Conservation (phyloP, 1,284 basidiomycete species). For the Trichosporon sp. region DNA sequence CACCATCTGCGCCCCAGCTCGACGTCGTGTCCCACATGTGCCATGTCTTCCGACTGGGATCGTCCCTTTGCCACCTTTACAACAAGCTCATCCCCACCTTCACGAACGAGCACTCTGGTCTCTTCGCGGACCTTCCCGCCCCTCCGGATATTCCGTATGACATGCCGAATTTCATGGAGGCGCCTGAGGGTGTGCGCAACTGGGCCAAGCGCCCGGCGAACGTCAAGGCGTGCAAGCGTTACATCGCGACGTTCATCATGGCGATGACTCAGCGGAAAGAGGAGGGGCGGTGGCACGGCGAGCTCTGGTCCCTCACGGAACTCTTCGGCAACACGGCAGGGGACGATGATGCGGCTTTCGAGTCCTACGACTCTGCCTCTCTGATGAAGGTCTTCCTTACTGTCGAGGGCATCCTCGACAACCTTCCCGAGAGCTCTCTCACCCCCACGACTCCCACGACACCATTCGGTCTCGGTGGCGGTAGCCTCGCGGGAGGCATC, state of each 20-base stretch:
- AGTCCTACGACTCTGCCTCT: constrained; percentile 60
- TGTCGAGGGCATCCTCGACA: constrained; percentile 82
- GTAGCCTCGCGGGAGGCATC: constrained; percentile 22
- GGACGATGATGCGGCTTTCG: constrained; percentile 43
- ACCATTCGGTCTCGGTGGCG: constrained; percentile 22
- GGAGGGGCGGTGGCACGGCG: constrained; percentile 59
- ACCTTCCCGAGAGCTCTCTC: constrained; percentile 71
- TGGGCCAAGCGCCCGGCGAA: constrained; percentile 67
- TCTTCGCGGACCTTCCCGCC: constrained; percentile 60
- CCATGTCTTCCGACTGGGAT: constrained; percentile 89
- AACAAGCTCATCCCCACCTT: constrained; percentile 76
- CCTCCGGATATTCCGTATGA: constrained; percentile 49
- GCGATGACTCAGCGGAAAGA: constrained; percentile 58
- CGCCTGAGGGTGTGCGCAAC: constrained; percentile 70
- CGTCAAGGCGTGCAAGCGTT: constrained; percentile 71
- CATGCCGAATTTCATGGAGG: constrained; percentile 63
- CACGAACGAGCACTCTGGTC: constrained; percentile 60
- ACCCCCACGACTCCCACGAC: constrained; percentile 49
- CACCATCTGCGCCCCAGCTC: constrained; percentile 52
- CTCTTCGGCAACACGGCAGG: constrained; percentile 86
- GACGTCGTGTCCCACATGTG: constrained; percentile 81
- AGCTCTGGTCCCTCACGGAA: constrained; percentile 67
- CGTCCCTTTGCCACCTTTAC: constrained; percentile 92
- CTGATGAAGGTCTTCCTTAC: constrained; percentile 92
- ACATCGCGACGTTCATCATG: constrained; percentile 63